Evolutionary conservation across 768 basidiomycete genomes (phyloP), one percentile per base, ranked within the genome.

Genomic region (Cubamyces sp.): DNA sequence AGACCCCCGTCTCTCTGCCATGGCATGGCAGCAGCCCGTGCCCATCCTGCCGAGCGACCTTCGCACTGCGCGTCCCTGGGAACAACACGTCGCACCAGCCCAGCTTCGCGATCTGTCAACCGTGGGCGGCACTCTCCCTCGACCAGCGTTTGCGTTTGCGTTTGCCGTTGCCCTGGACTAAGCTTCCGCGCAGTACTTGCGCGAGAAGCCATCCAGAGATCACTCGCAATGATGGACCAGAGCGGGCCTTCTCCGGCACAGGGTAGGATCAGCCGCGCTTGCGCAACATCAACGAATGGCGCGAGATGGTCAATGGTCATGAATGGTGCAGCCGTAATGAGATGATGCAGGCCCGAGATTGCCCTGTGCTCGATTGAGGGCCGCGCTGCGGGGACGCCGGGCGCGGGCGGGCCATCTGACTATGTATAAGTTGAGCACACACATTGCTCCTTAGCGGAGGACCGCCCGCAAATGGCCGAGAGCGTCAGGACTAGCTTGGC

Each of bases 21-120:
- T 8, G 8, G 28, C 28, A 3, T n/a, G n/a, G n/a, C n/a, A n/a
- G n/a, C n/a, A n/a, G n/a, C n/a, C n/a, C n/a, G n/a, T n/a, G n/a
- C 28, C 25, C 53, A 41, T 23, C 50, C 28, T 34, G 40, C 26
- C 57, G 28, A 30, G 28, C 41, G 57, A 12, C 46, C 39, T 37
- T 28, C 40, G 43, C 40, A 26, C 61, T 18, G 61, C 49, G 26
- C 39, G 46, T 26, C 40, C 49, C 60, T 40, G 53, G 40, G 45
- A 54, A 55, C 41, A 54, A 55, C 41, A 49, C 30, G 54, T 57
- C 55, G 47, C 61, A 56, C 54, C 41, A 48, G 53, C 15, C n/a
- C 19, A 45, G 61, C 49, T 57, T 62, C 61, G 61, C 55, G 55
- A 62, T 62, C 55, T 62, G 61, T 62, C 61, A 62, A 57, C 41